Percentiles rank a stretch among this genome's conserved stretches.
phyloP scores from a whole-genome alignment of 2,329 filamentous ascomycete genomes.

The Myriosclerotinia duriaeana region DNA sequence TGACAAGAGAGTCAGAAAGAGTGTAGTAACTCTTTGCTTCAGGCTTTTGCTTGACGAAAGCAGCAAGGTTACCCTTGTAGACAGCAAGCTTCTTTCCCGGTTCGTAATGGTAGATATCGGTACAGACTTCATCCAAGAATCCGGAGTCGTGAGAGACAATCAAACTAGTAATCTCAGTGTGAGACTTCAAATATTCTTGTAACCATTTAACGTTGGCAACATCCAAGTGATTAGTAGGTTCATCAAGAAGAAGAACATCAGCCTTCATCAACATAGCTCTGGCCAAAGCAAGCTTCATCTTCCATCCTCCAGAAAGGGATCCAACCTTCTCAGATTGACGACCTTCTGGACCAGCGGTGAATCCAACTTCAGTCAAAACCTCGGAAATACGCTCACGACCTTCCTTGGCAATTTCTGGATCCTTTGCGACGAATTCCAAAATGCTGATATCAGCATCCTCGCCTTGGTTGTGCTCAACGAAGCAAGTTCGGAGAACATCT shows the following conservation, averaged over 20 bases:
- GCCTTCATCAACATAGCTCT: slow-evolving; percentile 95
- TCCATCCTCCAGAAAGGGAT: slow-evolving; percentile 96
- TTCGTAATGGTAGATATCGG: slow-evolving; percentile 99
- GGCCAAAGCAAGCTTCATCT: slow-evolving; percentile 98
- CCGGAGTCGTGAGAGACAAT: slow-evolving; percentile 98
- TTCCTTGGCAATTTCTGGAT: slow-evolving; percentile 78
- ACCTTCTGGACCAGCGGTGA: slow-evolving; percentile 84
- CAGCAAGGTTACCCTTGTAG: slow-evolving; percentile 79
- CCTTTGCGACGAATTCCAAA: slow-evolving; percentile 86
- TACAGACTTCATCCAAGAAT: slow-evolving; percentile 96
- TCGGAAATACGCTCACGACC: slow-evolving; percentile 77
- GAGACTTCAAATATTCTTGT: slow-evolving; percentile 90
- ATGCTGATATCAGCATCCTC: slow-evolving; percentile 97
- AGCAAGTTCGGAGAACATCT: slow-evolving; percentile 90
- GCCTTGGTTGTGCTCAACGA: slow-evolving; percentile 98
- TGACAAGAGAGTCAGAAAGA: slow-evolving; percentile 78
- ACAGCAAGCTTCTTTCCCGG: slow-evolving; percentile 86
- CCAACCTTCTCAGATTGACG: slow-evolving; percentile 88
- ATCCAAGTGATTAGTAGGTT: slow-evolving; percentile 98
- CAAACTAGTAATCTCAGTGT: slow-evolving; percentile 93
- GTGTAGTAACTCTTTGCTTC: slow-evolving; percentile 99
- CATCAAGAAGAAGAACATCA: slow-evolving; percentile 94
- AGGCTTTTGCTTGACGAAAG: slow-evolving; percentile 84
- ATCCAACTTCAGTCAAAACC: slow-evolving; percentile 89
- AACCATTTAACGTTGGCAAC: slow-evolving; percentile 96